These are phyloP conservation scores for Salinomyces thailandicus DNA, from an alignment of 2,329 filamentous ascomycete species.

Conservation along the genomic window DNA sequence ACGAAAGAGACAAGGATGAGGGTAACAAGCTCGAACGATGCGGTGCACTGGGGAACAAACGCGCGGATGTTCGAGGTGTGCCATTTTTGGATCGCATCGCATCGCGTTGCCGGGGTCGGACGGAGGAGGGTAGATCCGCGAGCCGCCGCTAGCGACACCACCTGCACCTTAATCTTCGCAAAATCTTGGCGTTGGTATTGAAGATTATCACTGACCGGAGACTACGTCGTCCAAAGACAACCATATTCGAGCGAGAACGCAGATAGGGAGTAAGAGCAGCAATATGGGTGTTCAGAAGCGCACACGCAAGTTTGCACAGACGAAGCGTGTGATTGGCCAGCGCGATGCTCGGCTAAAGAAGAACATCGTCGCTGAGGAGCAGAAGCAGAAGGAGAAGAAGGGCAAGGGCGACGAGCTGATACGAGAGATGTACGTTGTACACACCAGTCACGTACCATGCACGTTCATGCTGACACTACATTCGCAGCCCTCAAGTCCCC, in stretches of 20 bases:
- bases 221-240: too few relatives aligned
- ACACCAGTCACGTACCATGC: not conserved
- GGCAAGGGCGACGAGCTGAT: constrained; percentile 50
- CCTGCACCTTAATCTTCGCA: not conserved
- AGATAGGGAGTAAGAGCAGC: not conserved
- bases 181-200: constrained; percentile 4
- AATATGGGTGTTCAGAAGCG: constrained; percentile 80
- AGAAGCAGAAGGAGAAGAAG: constrained; percentile 46
- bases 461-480: not conserved
- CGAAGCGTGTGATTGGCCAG: constrained; percentile 75
- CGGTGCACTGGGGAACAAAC: too few relatives aligned
- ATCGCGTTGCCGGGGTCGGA: not conserved
- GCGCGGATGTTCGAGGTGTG: too few relatives aligned
- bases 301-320: constrained; percentile 79
- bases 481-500: constrained; percentile 24
- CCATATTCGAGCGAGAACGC: too few relatives aligned
- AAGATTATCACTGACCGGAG: too few relatives aligned
- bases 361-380: constrained; percentile 60
- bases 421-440: constrained; percentile 52
- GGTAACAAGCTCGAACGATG: too few relatives aligned
- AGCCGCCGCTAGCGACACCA: too few relatives aligned
- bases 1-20: not conserved
- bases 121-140: not conserved
- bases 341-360: constrained; percentile 73
- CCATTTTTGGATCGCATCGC: too few relatives aligned